phyloP scores from a whole-genome alignment of 2,329 filamentous ascomycete species.

The Botrytis aclada region DNA sequence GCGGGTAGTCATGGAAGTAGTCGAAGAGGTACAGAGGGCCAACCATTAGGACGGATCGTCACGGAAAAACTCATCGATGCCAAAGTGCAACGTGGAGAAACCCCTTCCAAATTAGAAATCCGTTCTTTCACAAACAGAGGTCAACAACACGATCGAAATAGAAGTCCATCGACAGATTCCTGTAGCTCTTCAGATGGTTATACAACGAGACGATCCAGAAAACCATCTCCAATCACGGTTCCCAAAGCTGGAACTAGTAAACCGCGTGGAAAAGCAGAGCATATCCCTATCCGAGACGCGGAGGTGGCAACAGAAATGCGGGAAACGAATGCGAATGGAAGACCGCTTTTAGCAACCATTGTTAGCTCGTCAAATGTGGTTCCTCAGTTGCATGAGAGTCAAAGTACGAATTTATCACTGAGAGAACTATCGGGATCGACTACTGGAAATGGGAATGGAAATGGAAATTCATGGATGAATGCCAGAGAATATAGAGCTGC shows the following conservation, averaged over 20 bases:
- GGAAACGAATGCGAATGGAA: slow-evolving; percentile 19
- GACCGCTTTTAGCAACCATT: slow-evolving; percentile 30
- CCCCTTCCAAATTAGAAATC: slow-evolving; percentile 28
- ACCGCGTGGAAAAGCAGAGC: slow-evolving; percentile 28
- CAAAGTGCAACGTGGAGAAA: slow-evolving; percentile 35
- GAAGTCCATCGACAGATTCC: slow-evolving; percentile 27
- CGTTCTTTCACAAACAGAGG: slow-evolving; percentile 22
- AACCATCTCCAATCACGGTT: slow-evolving; percentile 31
- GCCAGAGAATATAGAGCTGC: neutral
- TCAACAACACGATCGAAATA: slow-evolving; percentile 26
- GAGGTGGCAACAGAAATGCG: slow-evolving; percentile 25
- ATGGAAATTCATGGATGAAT: neutral
- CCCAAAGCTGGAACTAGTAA: slow-evolving; percentile 15
- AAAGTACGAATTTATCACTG: slow-evolving; percentile 2
- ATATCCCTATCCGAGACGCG: slow-evolving; percentile 28
- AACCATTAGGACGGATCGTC: slow-evolving; percentile 21
- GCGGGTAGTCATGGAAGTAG: slow-evolving; percentile 44
- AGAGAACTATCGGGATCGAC: slow-evolving; percentile 9
- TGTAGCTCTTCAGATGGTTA: slow-evolving; percentile 26
- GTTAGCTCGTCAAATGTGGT: slow-evolving; percentile 30
- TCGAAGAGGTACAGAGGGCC: slow-evolving; percentile 36
- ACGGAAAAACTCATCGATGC: slow-evolving; percentile 35
- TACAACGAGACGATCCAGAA: slow-evolving; percentile 26
- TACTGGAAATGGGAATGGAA: neutral
- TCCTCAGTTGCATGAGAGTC: slow-evolving; percentile 15